Conservation (phyloP, 1,284 basidiomycete genomes). For the Flammula alnicola region DNA sequence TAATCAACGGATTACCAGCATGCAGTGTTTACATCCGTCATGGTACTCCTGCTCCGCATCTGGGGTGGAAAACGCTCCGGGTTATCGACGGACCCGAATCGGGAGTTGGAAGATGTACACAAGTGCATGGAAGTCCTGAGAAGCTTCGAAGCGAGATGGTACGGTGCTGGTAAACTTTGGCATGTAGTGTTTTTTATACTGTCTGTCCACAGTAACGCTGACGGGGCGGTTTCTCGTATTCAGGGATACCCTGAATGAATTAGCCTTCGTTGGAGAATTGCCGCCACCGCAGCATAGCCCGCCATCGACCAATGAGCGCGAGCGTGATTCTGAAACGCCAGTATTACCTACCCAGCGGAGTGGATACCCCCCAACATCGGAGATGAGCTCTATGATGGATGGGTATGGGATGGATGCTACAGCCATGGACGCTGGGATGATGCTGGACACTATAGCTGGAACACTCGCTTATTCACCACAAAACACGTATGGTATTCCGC, state of each 20-base stretch:
- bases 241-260: conserved; percentile 72
- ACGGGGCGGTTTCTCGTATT: conserved; percentile 17
- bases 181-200: conserved; percentile 19
- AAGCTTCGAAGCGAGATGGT: conserved; percentile 53
- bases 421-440: conserved; percentile 17
- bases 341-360: conserved; percentile 3
- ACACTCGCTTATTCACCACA: conserved; percentile 14
- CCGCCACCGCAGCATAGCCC: conserved; percentile 60
- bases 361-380: conserved; percentile 8
- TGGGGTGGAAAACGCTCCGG: conserved; percentile 72
- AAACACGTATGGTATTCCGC: conserved; percentile 4
- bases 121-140: conserved; percentile 69
- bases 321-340: conserved; percentile 44
- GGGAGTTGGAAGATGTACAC: conserved; percentile 72
- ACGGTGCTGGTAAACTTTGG: conserved; percentile 37
- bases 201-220: neutral
- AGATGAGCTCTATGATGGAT: conserved; percentile 22
- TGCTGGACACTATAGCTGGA: conserved; percentile 24
- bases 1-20: conserved; percentile 26
- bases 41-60: conserved; percentile 76
- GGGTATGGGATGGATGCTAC: conserved; percentile 20
- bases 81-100: conserved; percentile 54
- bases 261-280: conserved; percentile 69
- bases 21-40: conserved; percentile 63
- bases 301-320: conserved; percentile 58